phyloP scores from a whole-genome alignment of 192 early-diverging fungal genomes.

The Coemansia sp. region DNA sequence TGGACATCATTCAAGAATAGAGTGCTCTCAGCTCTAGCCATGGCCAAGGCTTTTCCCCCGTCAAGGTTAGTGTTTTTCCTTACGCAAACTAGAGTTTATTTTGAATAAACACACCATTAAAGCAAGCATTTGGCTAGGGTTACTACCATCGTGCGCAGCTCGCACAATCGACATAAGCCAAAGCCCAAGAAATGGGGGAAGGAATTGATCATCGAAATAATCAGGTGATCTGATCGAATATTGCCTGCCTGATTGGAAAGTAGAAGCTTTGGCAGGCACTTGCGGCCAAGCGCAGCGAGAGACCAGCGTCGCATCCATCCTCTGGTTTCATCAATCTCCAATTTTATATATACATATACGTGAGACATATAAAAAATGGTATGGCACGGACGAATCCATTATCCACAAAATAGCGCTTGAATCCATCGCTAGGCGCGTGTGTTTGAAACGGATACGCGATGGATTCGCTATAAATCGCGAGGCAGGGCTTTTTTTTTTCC shows the following conservation, averaged over 20 bases:
- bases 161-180: neutral
- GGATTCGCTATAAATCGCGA: neutral
- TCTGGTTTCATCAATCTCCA: slow-evolving; percentile 10
- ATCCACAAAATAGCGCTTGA: neutral
- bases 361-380: slow-evolving; percentile 9
- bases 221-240: neutral
- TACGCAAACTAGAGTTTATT: neutral
- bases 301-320: slow-evolving; percentile 6
- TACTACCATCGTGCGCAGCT: neutral
- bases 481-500: neutral
- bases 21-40: no score
- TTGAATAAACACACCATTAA: neutral
- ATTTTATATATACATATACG: slow-evolving; percentile 9
- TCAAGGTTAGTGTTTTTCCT: neutral
- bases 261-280: neutral
- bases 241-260: neutral
- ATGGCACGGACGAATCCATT: slow-evolving; percentile 8
- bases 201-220: neutral
- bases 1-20: no score
- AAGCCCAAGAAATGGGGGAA: neutral
- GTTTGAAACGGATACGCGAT: slow-evolving; percentile 5
- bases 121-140: neutral
- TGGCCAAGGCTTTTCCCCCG: no score
- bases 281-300: slow-evolving; percentile 1
- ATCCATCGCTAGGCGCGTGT: slow-evolving; percentile 6